Percentiles rank a stretch among this genome's conserved stretches.
phyloP scores from a whole-genome alignment of 345 rosid species.

The Aethionema arabicum region DNA sequence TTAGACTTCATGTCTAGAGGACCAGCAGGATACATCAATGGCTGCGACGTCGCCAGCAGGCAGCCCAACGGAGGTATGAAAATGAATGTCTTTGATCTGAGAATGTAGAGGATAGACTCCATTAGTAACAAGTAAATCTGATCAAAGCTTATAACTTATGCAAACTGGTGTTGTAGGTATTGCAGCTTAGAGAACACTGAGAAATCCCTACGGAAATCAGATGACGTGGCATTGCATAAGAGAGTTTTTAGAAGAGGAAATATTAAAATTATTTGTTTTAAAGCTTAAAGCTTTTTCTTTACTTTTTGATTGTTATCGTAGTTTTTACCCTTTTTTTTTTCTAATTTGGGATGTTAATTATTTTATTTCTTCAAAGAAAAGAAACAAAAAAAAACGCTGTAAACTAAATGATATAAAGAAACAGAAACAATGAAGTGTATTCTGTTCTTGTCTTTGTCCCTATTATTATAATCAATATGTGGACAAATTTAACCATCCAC shows the following conservation, averaged over 20 bases:
- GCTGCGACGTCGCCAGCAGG: not conserved
- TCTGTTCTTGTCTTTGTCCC: constrained; percentile 31
- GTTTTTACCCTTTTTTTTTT: constrained; percentile 35
- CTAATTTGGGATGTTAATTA: constrained; percentile 35
- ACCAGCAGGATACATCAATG: constrained; percentile 35
- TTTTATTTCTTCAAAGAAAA: constrained; percentile 17
- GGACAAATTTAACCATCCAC: constrained; percentile 24
- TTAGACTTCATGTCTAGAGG: constrained; percentile 42
- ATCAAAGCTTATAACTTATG: not conserved
- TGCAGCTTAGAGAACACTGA: constrained; percentile 40
- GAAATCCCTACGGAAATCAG: constrained; percentile 32
- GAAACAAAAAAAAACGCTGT: constrained; percentile 17
- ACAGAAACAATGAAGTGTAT: constrained; percentile 36
- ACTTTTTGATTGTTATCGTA: constrained; percentile 36
- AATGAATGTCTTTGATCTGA: not conserved
- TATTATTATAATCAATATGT: constrained; percentile 9
- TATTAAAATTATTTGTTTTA: constrained; percentile 3
- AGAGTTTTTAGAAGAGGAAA: constrained; percentile 40
- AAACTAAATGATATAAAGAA: constrained; percentile 30
- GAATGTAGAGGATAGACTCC: not conserved
- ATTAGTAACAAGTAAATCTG: constrained; percentile 5
- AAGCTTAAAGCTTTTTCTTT: constrained; percentile 30
- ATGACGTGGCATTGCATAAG: constrained; percentile 32
- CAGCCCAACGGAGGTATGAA: constrained; percentile 40
- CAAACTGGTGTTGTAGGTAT: constrained; percentile 28